phyloP scores from a whole-genome alignment of 106 monocot genomes.

The Alisma plantagoaquatica region DNA sequence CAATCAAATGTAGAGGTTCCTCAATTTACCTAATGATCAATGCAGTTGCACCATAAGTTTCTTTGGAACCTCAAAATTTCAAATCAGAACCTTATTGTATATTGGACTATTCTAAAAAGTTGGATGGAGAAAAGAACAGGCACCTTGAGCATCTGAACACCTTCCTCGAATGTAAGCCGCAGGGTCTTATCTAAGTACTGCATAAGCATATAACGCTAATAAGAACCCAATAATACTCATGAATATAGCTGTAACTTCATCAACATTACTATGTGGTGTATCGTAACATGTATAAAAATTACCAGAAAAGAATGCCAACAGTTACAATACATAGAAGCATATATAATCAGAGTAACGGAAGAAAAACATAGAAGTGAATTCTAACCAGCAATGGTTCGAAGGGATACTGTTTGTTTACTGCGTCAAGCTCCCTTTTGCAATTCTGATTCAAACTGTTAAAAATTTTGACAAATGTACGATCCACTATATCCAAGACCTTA shows the following conservation, averaged over 20 bases:
- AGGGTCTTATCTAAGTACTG: conserved; percentile 82
- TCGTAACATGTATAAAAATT: too few species aligned
- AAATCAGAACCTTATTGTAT: too few species aligned
- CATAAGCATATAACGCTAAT: conserved; percentile 1
- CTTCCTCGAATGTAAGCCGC: conserved; percentile 70
- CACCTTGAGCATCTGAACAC: conserved; percentile 94
- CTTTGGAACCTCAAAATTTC: too few species aligned
- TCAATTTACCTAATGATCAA: too few species aligned
- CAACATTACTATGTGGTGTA: not conserved
- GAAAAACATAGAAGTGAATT: not conserved
- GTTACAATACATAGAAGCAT: too few species aligned
- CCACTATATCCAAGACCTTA: conserved; percentile 90
- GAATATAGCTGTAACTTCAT: not conserved
- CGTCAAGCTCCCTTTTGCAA: conserved; percentile 71
- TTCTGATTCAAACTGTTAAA: conserved; percentile 84
- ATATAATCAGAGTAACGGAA: too few species aligned
- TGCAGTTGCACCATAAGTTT: too few species aligned
- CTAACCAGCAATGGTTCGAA: conserved; percentile 87
- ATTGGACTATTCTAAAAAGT: too few species aligned
- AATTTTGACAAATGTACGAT: conserved; percentile 66
- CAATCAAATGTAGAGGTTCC: too few species aligned
- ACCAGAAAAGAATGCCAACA: not conserved
- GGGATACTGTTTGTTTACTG: conserved; percentile 68
- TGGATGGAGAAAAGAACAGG: conserved; percentile 3
- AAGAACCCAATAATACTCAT: not conserved